A percentile compares a stretch with the other conserved stretches of the same genome.
Conservation (phyloP, 345 rosid genomes). For the Hevea brasiliensis region DNA sequence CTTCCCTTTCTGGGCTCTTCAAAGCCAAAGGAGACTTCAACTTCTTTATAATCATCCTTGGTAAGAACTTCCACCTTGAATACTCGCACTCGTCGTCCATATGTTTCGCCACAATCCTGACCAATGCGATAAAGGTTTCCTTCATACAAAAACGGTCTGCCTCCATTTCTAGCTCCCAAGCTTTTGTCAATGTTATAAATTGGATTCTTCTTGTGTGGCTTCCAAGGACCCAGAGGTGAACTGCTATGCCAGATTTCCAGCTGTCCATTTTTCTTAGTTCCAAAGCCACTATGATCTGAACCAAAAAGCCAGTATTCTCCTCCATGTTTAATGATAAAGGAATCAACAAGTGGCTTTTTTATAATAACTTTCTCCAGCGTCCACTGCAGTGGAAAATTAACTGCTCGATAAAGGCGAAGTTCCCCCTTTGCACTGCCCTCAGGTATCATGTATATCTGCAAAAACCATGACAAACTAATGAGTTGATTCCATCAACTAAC, state of each 20-base stretch:
- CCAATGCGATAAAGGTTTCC: conserved; percentile 89
- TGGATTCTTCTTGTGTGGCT: conserved; percentile 87
- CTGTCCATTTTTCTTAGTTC: conserved; percentile 67
- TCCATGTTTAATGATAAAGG: conserved; percentile 55
- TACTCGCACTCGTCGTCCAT: conserved; percentile 62
- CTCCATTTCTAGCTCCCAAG: conserved; percentile 89
- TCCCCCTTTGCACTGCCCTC: conserved; percentile 74
- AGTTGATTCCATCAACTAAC: background rate
- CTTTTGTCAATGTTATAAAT: conserved; percentile 56
- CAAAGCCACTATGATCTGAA: conserved; percentile 78
- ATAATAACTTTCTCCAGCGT: conserved; percentile 60
- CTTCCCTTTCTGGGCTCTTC: conserved; percentile 55
- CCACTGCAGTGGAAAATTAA: conserved; percentile 81
- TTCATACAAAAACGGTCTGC: conserved; percentile 65
- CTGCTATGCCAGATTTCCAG: conserved; percentile 84
- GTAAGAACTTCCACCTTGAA: conserved; percentile 72
- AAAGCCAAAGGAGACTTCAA: conserved; percentile 62
- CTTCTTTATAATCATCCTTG: conserved; percentile 65
- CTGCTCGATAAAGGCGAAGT: conserved; percentile 74
- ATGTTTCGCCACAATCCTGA: conserved; percentile 88
- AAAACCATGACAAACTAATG: conserved; percentile 11
- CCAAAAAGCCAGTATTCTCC: conserved; percentile 80
- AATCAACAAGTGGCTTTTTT: conserved; percentile 71
- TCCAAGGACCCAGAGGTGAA: conserved; percentile 95
- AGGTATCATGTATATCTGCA: conserved; percentile 94